A percentile compares a stretch with the other conserved stretches of the same genome.
Evolutionary conservation across 106 monocot genomes (phyloP).

Genomic region (Phalaenopsis aphrodite): DNA sequence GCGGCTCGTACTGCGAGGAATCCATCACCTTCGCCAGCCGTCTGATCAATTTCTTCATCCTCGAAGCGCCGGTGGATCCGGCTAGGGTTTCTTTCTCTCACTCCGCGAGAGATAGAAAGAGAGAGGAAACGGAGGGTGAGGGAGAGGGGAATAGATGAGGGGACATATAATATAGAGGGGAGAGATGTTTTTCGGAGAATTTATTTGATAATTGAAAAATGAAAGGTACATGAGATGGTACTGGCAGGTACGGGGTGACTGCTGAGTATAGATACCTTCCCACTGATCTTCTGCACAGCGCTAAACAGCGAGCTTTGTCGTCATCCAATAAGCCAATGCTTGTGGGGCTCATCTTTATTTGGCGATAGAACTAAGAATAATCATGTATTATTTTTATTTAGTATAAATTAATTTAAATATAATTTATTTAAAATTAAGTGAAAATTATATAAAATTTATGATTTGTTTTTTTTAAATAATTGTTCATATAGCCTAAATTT

Average conservation of each 20-base stretch:
- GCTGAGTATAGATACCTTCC: background rate
- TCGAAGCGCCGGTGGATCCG: background rate
- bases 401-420: too few species aligned
- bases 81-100: background rate
- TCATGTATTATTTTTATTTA: too few species aligned
- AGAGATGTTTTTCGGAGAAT: background rate
- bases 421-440: too few species aligned
- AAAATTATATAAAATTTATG: background rate
- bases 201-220: background rate
- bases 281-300: background rate
- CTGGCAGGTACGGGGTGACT: background rate
- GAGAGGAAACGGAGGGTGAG: background rate
- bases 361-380: too few species aligned
- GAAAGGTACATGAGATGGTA: conserved; percentile 6
- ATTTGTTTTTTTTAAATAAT: background rate
- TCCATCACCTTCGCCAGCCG: conserved; percentile 38
- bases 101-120: background rate
- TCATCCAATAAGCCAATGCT: background rate
- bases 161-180: background rate
- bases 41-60: conserved; percentile 46
- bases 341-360: too few species aligned
- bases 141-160: background rate
- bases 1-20: conserved; percentile 16
- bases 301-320: background rate
- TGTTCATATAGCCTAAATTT: background rate